Base-by-base conservation (phyloP, 768 basidiomycete genomes). In the Naganishia onofrii region DNA sequence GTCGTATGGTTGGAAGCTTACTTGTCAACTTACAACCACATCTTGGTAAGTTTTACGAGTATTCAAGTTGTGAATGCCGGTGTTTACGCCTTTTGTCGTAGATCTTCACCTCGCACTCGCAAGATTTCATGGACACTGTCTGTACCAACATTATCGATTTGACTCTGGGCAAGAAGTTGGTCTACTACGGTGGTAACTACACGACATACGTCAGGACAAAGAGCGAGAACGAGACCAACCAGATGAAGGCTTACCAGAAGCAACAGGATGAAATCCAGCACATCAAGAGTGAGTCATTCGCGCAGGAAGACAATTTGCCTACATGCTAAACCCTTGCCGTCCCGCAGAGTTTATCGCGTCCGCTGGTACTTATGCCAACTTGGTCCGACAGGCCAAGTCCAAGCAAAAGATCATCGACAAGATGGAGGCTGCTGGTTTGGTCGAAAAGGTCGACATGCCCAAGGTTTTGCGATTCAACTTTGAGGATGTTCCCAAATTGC, bases 321-420 rank as follows among this genome's bases (percentile, higher is more conserved):
- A 29, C 54, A 44, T 21, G 46, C 67, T 60, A 23, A 44, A 21
- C 55, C 2, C 17, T 31, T 13, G 32, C 23, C 31, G 8, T 29
- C 5, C 44, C 42, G 7, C 89, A 83, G 93, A 80, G 78, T 97
- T 97, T 86, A 98, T 98, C 75, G 92, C 96, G 8, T 94, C 92
- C n/a, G 95, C 95, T 42, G 95, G 95, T 87, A 99, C 95, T 42
- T 99, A 98, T 80, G 96, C 95, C 75, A 99, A 99, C 82, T 87
- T 99, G 74, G 95, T 99, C 76, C 92, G 89, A 78, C 95, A 99
- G 82, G 95, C 95, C 75, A 97, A 99, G 84, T 97, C 94, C 63
- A 99, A 99, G 82, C 95, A 99, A 82, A 99, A 99, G 87, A 98
- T 99, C 73, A 95, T 99, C 82, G 95, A 99, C 85, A 99, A 99